phyloP scores from a whole-genome alignment of 805 yeast species.

The Saturnispora zaruensis region DNA sequence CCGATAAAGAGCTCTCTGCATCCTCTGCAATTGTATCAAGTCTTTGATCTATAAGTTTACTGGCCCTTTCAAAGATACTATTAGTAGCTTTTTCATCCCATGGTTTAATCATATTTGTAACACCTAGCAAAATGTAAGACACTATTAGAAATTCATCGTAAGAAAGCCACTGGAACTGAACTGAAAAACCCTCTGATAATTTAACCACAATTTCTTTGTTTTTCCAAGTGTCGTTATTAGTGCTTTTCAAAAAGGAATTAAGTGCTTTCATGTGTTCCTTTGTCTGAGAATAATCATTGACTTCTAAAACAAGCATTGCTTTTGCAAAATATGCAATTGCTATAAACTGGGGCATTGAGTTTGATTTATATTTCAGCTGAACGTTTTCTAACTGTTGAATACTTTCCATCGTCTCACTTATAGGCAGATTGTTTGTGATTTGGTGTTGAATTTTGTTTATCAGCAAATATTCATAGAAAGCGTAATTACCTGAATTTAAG shows the following conservation, averaged over 20 bases:
- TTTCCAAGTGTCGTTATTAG: slow-evolving; percentile 15
- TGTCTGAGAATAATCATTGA: slow-evolving; percentile 21
- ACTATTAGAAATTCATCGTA: slow-evolving; percentile 35
- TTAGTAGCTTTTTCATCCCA: slow-evolving; percentile 23
- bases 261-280: slow-evolving; percentile 23
- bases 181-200: slow-evolving; percentile 14
- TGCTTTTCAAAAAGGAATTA: slow-evolving; percentile 19
- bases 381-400: slow-evolving; percentile 16
- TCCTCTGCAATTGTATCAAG: background rate
- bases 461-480: slow-evolving; percentile 20
- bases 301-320: slow-evolving; percentile 24
- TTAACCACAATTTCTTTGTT: background rate
- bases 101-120: slow-evolving; percentile 31
- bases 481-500: slow-evolving; percentile 10
- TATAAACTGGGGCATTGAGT: slow-evolving; percentile 27
- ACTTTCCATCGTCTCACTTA: slow-evolving; percentile 16
- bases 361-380: background rate
- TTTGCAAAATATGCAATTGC: slow-evolving; percentile 27
- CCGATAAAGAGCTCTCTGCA: background rate
- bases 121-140: slow-evolving; percentile 36
- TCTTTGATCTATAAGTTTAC: slow-evolving; percentile 31
- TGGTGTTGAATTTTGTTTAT: slow-evolving; percentile 27
- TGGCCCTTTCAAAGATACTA: background rate
- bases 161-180: slow-evolving; percentile 33
- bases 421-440: slow-evolving; percentile 26